phyloP scores from a whole-genome alignment of 2,329 filamentous ascomycete genomes.

The Proliferodiscus dingleyae region DNA sequence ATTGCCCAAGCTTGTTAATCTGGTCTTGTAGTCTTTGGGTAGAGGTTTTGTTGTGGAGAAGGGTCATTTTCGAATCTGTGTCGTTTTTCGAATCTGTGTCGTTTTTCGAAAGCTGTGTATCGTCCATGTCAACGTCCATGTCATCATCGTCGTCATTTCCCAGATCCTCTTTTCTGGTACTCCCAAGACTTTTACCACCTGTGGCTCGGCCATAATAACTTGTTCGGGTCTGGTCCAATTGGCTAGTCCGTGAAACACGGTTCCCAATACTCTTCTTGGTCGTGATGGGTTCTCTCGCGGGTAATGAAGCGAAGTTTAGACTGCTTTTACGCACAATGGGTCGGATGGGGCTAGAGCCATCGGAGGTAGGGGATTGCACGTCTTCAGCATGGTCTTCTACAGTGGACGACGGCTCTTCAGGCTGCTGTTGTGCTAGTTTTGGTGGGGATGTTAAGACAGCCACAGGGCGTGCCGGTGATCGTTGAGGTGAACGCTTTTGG shows the following conservation, averaged over 20 bases:
- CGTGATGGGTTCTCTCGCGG: conserved; percentile 80
- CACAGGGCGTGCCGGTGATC: conserved; percentile 9
- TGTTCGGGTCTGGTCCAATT: conserved; percentile 66
- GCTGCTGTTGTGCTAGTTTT: conserved; percentile 7
- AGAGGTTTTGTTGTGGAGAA: conserved; percentile 78
- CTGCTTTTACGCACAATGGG: conserved; percentile 83
- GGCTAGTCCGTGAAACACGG: conserved; percentile 69
- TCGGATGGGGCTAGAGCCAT: conserved; percentile 68
- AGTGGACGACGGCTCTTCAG: conserved; percentile 11
- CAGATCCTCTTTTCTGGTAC: conserved; percentile 38
- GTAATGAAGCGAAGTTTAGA: conserved; percentile 87
- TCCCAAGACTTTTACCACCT: conserved; percentile 66
- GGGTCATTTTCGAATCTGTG: conserved; percentile 45
- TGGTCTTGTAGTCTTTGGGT: conserved; percentile 90
- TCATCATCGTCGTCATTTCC: conserved; percentile 51
- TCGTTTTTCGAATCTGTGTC: conserved; percentile 34
- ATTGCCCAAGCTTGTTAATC: conserved; percentile 69
- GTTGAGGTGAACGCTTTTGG: conserved; percentile 19
- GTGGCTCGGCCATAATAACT: conserved; percentile 72
- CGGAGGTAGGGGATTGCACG: conserved; percentile 52
- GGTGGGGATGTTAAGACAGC: conserved; percentile 5
- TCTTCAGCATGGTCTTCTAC: conserved; percentile 25
- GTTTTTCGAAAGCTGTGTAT: conserved; percentile 30
- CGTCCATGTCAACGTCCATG: conserved; percentile 31
- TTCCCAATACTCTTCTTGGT: conserved; percentile 78